Evolutionary conservation across 2,329 filamentous ascomycete genomes (phyloP).

Genomic region (Aspergillus intermedius): DNA sequence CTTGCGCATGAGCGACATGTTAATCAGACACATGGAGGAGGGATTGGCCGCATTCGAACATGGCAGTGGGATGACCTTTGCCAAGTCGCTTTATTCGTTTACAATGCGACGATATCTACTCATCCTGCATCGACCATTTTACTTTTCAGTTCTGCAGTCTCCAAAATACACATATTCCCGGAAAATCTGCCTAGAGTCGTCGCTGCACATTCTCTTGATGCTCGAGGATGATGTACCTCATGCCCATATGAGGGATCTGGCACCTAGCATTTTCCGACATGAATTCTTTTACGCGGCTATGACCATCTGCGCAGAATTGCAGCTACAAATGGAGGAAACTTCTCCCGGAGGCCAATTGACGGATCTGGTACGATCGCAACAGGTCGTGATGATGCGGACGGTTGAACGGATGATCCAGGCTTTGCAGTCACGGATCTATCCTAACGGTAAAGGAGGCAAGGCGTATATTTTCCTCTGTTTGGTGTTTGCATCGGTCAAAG

Average conservation of each 20-base stretch:
- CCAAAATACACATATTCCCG: conserved; percentile 33
- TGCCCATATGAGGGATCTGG: conserved; percentile 22
- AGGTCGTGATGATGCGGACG: conserved; percentile 22
- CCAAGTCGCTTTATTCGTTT: conserved; percentile 42
- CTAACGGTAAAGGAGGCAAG: conserved; percentile 23
- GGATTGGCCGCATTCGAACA: conserved; percentile 19
- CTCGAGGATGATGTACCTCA: conserved; percentile 15
- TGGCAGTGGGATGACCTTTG: conserved; percentile 18
- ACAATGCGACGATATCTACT: conserved; percentile 51
- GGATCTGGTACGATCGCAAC: conserved; percentile 27
- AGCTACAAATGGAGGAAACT: conserved; percentile 22
- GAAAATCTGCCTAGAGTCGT: conserved; percentile 31
- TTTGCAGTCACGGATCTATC: conserved; percentile 21
- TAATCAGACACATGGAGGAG: conserved; percentile 18
- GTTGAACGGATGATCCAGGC: conserved; percentile 23
- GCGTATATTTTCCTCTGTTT: conserved; percentile 25
- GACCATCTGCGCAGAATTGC: conserved; percentile 28
- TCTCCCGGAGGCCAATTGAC: conserved; percentile 13
- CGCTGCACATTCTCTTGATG: conserved; percentile 29
- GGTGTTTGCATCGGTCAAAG: conserved; percentile 25
- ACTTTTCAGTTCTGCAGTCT: conserved; percentile 25
- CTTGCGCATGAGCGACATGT: conserved; percentile 23
- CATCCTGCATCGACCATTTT: conserved; percentile 45
- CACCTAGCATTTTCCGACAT: conserved; percentile 30
- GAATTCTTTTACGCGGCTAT: conserved; percentile 28